Base-by-base conservation (phyloP, 2,329 filamentous ascomycete genomes). In the Fusarium falciforme region DNA sequence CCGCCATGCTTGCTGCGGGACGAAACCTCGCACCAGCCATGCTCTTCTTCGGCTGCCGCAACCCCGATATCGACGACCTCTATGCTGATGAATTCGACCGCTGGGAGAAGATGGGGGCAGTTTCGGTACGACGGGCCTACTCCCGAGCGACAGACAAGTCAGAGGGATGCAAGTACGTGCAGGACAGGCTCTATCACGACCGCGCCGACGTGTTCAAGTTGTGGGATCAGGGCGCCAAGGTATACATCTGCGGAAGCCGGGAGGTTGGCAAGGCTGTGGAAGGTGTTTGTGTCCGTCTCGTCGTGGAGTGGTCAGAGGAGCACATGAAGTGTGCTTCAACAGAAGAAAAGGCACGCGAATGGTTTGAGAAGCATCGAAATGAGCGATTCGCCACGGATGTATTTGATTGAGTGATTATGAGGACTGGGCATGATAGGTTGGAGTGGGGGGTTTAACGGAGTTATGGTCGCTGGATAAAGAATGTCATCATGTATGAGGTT, bases 241-340 rank as follows among this genome's bases (percentile, higher is more conserved):
- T 92, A 0, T 94, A 89, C 76, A 87, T 93, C 2, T 94, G 92
- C 78, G 92, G 92, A 5, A 89, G 88, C 49, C 83, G 84, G 6
- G 83, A 82, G 16, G 82, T 90, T 1, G 87, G 86, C 20, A 84
- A 85, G 61, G 87, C 82, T 0, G 82, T 90, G 17, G 83, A 84
- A 67, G 82, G 83, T 7, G 82, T 82, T 8, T 81, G 78, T 54
- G 65, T 85, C 17, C 77, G 76, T 59, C 80, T 85, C 27, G 80
- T 83, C 7, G 76, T 81, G 62, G 73, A 74, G 68, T 80, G 79
- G 67, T 78, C 78, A 31, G 74, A 78, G 1, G 78, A 69, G 12
- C 79, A 79, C 9, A 22, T 20, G 6, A 79, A 82, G 52, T 70
- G 82, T 2, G 81, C 77, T 2, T 80, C 63, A 2, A 72, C 58